A percentile compares a stretch with the other conserved stretches of the same genome.
These are phyloP conservation scores for Aureobasidium lini DNA, from an alignment of 2,329 filamentous ascomycete species.

Conservation along the genomic window DNA sequence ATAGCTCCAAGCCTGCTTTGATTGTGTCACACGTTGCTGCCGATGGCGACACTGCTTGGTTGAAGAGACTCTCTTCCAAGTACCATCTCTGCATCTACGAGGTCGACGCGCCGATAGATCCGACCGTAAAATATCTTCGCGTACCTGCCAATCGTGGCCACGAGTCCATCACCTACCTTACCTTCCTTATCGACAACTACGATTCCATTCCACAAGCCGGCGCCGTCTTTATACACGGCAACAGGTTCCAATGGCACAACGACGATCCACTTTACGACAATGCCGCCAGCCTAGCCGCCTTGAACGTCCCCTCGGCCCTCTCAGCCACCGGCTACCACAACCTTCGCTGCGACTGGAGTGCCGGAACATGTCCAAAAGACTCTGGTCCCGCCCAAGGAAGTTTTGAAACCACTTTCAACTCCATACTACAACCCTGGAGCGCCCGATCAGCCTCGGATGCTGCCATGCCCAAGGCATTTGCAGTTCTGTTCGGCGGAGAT, in stretches of 20 bases:
- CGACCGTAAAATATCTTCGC: slow-evolving; percentile 27
- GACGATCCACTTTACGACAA: slow-evolving; percentile 45
- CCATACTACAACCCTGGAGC: slow-evolving; percentile 13
- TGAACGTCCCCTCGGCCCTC: slow-evolving; percentile 36
- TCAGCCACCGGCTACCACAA: slow-evolving; percentile 39
- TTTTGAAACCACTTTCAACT: slow-evolving; percentile 35
- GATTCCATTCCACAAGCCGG: slow-evolving; percentile 47
- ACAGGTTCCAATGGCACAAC: slow-evolving; percentile 50
- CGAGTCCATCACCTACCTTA: slow-evolving; percentile 55
- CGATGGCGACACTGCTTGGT: slow-evolving; percentile 38
- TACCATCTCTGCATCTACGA: slow-evolving; percentile 43
- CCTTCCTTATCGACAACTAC: slow-evolving; percentile 55
- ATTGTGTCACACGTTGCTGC: slow-evolving; percentile 35
- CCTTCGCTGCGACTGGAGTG: slow-evolving; percentile 44
- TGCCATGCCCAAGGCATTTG: slow-evolving; percentile 49
- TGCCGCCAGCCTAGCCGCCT: slow-evolving; percentile 29
- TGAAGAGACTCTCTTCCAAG: slow-evolving; percentile 29
- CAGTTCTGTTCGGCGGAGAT: slow-evolving; percentile 11
- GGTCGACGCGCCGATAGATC: slow-evolving; percentile 32
- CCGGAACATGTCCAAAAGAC: slow-evolving; percentile 31
- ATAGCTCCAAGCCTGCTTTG: slow-evolving; percentile 36
- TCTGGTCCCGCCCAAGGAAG: slow-evolving; percentile 19
- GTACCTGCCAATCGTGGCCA: slow-evolving; percentile 49
- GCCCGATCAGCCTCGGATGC: slow-evolving; percentile 22
- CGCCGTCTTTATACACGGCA: slow-evolving; percentile 52